These are phyloP conservation scores for Lachancea sp. DNA, from an alignment of 805 yeast species.

Conservation along the genomic window DNA sequence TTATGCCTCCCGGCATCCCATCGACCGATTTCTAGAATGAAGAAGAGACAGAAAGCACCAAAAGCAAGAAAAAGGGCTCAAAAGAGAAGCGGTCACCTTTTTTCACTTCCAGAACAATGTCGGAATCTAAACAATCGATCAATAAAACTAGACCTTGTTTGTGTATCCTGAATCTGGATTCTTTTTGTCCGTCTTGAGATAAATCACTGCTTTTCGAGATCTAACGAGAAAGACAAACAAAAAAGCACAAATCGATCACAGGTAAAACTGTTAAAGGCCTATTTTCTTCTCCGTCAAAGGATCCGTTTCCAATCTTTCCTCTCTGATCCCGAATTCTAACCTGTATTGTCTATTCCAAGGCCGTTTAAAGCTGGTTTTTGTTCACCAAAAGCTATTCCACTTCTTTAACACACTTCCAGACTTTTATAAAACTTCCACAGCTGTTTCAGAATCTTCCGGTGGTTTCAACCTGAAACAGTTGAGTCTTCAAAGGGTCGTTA, in stretches of 20 bases:
- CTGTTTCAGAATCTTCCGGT: background rate
- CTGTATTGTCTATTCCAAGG: too few relatives aligned
- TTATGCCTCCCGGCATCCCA: slow-evolving; percentile 5
- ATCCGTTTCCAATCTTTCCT: too few relatives aligned
- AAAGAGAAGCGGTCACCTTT: too few relatives aligned
- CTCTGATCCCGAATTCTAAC: too few relatives aligned
- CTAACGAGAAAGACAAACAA: background rate
- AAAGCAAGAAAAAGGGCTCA: too few relatives aligned
- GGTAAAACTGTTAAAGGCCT: too few relatives aligned
- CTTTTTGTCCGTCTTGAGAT: background rate
- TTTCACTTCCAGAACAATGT: too few relatives aligned
- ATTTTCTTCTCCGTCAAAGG: background rate
- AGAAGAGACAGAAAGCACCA: too few relatives aligned
- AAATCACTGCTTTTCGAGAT: background rate
- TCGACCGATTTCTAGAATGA: background rate
- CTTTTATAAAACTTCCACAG: slow-evolving; percentile 8
- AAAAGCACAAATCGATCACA: too few relatives aligned
- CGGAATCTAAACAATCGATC: too few relatives aligned
- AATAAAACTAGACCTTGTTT: too few relatives aligned
- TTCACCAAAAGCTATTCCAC: slow-evolving; percentile 13
- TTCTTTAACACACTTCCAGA: slow-evolving; percentile 11
- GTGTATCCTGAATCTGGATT: too few relatives aligned
- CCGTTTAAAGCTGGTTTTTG: background rate
- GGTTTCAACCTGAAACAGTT: slow-evolving; percentile 4
- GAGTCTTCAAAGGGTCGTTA: background rate